Conservation (phyloP, 225 moss, liverwort and hornwort genomes). For the Sphagnum contortum region DNA sequence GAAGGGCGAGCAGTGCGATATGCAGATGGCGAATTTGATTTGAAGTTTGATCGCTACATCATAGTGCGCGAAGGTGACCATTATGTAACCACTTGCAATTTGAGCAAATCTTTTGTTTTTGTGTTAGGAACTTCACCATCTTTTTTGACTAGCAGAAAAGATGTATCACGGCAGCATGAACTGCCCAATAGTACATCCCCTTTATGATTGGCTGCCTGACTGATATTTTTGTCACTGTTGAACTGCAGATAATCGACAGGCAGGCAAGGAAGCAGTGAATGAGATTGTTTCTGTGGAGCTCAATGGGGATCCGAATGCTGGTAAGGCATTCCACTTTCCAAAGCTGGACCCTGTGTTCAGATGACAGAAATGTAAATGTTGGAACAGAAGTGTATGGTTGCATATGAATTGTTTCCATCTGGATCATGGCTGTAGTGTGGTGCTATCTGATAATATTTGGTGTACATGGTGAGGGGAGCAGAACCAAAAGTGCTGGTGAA, state of each 20-base stretch:
- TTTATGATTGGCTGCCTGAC: no score
- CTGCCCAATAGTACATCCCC: no score
- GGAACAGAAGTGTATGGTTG: no score
- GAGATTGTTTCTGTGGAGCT: conserved; percentile 64
- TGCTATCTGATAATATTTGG: no score
- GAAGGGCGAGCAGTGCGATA: conserved; percentile 57
- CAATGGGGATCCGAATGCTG: conserved; percentile 35
- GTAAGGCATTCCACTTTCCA: conserved; percentile 12
- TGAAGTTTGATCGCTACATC: conserved; percentile 39
- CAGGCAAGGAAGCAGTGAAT: conserved; percentile 51
- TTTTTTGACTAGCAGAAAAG: no score
- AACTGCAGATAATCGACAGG: conserved; percentile 44
- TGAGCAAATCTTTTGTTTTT: background rate
- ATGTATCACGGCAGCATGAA: no score
- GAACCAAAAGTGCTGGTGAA: conserved; percentile 71
- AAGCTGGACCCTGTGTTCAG: no score
- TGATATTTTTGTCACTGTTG: no score
- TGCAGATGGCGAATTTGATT: conserved; percentile 66
- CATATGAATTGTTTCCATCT: no score
- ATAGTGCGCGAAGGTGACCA: conserved; percentile 70
- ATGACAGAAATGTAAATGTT: no score
- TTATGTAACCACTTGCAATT: background rate
- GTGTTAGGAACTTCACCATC: no score
- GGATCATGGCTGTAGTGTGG: no score
- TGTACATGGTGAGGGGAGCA: conserved; percentile 11